Evolutionary conservation across 73 alveolate species (phyloP), one percentile per base, ranked within the genome.

Genomic region (Strombidium stylifer): DNA sequence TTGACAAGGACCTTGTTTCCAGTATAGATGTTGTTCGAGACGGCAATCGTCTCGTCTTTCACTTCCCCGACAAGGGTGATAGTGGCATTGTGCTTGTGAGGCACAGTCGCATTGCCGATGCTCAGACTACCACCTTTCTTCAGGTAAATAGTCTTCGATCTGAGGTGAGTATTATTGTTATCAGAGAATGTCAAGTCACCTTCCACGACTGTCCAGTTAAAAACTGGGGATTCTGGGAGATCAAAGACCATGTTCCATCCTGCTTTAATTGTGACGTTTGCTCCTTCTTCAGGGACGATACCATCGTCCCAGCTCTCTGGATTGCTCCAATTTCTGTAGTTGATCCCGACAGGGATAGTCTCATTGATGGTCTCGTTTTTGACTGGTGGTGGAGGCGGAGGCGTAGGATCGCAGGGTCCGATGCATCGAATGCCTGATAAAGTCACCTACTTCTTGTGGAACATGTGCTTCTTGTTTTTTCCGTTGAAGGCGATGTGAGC

Each of bases 61-160:
- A 44, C 46, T 45, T 30, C 68, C 25, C 97, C 97, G 27, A 51
- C 57, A 25, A 90, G 68, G 4, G 89, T 81, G 25, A 90, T 86
- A 36, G 48, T 50, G 25, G 81, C 85, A 6, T 81, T 70, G 8
- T 72, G 64, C 16, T 48, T 24, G 64, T 73, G 78, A 35, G 97
- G 93, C 11, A 24, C 47, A 18, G 23, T 59, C 15, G 18, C 21
- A 6, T 70, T 49, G 0, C 92, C 92, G 36, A 57, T 51, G 19
- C 50, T 35, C 23, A 81, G 73, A 36, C 47, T 68, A 52, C 92
- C 92, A 25, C 51, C 78, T 35, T 78, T 72, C 2, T 72, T 69
- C 36, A 54, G 73, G 11, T 72, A 61, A 0, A 42, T 30, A 0
- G 76, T 19, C 45, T 47, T 59, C 14, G 40, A 30, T n/a, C 26